Percentiles rank a stretch among this genome's conserved stretches.
phyloP scores from a whole-genome alignment of 345 rosid species.

The Geranium brycei region DNA sequence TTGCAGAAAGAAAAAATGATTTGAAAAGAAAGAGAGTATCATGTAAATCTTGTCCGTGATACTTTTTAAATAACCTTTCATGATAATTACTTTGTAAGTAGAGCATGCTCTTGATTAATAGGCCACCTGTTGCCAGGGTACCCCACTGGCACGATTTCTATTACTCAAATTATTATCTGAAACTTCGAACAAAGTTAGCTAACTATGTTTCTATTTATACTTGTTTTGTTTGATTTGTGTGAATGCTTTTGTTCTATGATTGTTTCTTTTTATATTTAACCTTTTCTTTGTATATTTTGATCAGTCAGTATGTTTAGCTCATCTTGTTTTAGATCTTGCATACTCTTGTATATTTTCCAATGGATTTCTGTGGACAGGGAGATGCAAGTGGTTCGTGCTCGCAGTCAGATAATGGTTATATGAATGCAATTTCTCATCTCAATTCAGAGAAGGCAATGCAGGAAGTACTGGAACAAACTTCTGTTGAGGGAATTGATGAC shows the following conservation, averaged over 20 bases:
- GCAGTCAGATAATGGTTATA: constrained; percentile 37
- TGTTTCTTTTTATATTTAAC: not conserved
- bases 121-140: no score
- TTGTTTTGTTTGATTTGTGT: not conserved
- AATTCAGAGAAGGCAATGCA: constrained; percentile 85
- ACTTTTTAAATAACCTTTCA: not conserved
- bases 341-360: constrained; percentile 2
- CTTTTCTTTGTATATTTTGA: not conserved
- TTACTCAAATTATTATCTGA: no score
- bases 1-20: not conserved
- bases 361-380: constrained; percentile 40
- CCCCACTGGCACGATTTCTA: not conserved
- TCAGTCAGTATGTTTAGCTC: not conserved
- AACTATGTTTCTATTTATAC: not conserved
- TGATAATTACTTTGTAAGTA: no score
- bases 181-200: not conserved
- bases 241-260: not conserved
- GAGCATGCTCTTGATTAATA: no score
- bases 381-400: constrained; percentile 30
- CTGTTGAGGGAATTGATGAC: constrained; percentile 60
- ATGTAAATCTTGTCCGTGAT: not conserved
- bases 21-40: not conserved
- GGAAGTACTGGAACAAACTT: constrained; percentile 75
- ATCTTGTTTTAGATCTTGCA: not conserved
- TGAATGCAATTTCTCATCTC: constrained; percentile 31